Evolutionary conservation across 169 alveolate species (phyloP), one percentile per base, ranked within the genome.

Genomic region (Amoebophrya sp.): DNA sequence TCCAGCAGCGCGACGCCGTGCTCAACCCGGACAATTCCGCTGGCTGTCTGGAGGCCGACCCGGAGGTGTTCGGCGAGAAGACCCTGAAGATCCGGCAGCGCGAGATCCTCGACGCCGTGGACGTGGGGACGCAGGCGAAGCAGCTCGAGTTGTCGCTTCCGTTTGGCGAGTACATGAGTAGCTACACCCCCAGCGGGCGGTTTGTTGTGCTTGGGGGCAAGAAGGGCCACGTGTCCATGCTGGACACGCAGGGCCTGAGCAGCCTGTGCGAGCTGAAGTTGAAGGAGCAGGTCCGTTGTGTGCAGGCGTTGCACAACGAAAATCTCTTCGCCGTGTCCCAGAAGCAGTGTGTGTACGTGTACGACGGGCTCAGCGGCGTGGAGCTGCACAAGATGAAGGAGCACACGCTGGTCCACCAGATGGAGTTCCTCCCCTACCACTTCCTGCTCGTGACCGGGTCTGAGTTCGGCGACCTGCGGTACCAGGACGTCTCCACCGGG

Each of bases 241-340:
- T 58, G 78, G 78, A 58, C 23, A 58, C 78, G 29, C 78, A 58
- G 78, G 0, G 29, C 23, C 34, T 58, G 78, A 16, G 34, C 39
- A 58, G 29, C 0, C 29, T 16, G 4, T 58, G 78, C 78, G 78
- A 58, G 88, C n/a, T 41, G 88, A 38, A 89, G 91, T 34, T 89
- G 39, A 94, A 95, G 90, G 97, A 96, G 69, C 91, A 90, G 88
- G 92, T 95, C 40, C 93, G 95, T 88, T 96, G 95, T 92, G 96
- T 96, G 18, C 92, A 95, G 48, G 95, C 95, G 91, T 93, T 97
- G 23, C 97, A 96, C 34, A 94, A 96, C 91, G 94, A 97, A 43
- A 93, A 94, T 34, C 92, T 96, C 93, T 96, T 95, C 92, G 97
- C 95, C 2, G 99, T 41, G 31, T 96, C 96, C 0, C 94, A 95